Conservation (phyloP, 2,329 filamentous ascomycete genomes). For the Metarhizium anisopliae region DNA sequence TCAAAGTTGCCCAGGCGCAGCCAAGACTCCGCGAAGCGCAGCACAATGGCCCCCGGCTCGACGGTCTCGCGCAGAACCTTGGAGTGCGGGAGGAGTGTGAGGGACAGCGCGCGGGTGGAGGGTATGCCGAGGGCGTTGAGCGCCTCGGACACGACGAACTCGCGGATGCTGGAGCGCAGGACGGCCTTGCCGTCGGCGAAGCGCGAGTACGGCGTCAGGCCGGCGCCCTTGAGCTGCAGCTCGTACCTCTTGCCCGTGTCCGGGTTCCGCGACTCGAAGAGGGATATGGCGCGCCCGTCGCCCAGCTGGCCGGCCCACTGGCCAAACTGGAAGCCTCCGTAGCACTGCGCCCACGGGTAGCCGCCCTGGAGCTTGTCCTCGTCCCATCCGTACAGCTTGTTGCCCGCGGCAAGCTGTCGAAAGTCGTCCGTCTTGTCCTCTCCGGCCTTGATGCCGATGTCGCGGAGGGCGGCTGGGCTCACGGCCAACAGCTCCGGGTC, state of each 20-base stretch:
- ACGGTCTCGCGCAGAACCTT: slow-evolving; percentile 69
- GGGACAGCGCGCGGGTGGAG: slow-evolving; percentile 73
- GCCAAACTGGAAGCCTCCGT: slow-evolving; percentile 75
- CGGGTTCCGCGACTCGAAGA: slow-evolving; percentile 83
- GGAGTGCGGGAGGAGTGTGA: slow-evolving; percentile 66
- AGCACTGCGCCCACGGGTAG: slow-evolving; percentile 98
- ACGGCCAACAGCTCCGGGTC: slow-evolving; percentile 74
- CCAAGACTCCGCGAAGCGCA: slow-evolving; percentile 87
- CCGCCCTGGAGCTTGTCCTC: slow-evolving; percentile 56
- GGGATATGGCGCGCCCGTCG: slow-evolving; percentile 85
- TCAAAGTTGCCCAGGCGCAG: slow-evolving; percentile 93
- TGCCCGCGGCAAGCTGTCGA: slow-evolving; percentile 68
- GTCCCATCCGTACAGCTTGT: slow-evolving; percentile 72
- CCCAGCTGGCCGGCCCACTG: slow-evolving; percentile 94
- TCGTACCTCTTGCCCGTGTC: slow-evolving; percentile 68
- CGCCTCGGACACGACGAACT: slow-evolving; percentile 87
- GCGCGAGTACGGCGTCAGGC: slow-evolving; percentile 85
- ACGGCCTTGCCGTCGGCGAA: slow-evolving; percentile 97
- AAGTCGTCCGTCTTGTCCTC: slow-evolving; percentile 69
- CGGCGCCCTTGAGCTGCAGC: slow-evolving; percentile 89
- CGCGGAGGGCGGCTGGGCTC: slow-evolving; percentile 67
- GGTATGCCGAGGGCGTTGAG: slow-evolving; percentile 81
- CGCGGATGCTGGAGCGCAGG: slow-evolving; percentile 81
- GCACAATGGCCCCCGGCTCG: slow-evolving; percentile 88
- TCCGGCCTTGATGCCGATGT: slow-evolving; percentile 64